These are phyloP conservation scores for Fusarium globosum DNA, from an alignment of 2,329 filamentous ascomycete species.

Conservation along the genomic window DNA sequence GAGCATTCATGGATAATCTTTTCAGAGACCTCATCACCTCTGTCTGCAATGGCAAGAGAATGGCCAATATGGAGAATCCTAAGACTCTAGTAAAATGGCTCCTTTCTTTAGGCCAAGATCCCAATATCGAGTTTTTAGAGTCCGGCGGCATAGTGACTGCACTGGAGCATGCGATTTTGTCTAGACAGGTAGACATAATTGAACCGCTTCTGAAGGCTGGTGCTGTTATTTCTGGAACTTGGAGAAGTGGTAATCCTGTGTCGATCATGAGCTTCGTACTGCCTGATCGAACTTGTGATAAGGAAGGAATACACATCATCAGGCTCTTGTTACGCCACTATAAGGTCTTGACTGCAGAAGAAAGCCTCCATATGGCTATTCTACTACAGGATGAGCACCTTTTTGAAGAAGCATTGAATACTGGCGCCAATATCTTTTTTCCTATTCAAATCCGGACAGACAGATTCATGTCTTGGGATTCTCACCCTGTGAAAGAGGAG, in stretches of 20 bases:
- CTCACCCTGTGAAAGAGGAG: too few species aligned
- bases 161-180: accelerated
- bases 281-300: background rate
- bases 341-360: accelerated
- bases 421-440: accelerated
- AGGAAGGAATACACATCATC: accelerated
- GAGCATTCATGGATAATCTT: background rate
- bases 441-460: too few species aligned
- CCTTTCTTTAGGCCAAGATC: background rate
- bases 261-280: accelerated
- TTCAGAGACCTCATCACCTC: accelerated
- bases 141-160: accelerated
- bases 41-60: too few species aligned
- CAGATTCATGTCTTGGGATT: too few species aligned
- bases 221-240: accelerated
- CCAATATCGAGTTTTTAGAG: accelerated
- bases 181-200: background rate
- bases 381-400: background rate
- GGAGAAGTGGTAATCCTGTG: accelerated
- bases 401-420: accelerated
- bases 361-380: background rate
- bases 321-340: accelerated
- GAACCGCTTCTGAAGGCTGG: background rate
- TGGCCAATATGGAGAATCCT: background rate
- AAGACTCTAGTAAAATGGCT: background rate